These are phyloP conservation scores for Candida golubevii DNA, from an alignment of 805 yeast species.

Conservation along the genomic window DNA sequence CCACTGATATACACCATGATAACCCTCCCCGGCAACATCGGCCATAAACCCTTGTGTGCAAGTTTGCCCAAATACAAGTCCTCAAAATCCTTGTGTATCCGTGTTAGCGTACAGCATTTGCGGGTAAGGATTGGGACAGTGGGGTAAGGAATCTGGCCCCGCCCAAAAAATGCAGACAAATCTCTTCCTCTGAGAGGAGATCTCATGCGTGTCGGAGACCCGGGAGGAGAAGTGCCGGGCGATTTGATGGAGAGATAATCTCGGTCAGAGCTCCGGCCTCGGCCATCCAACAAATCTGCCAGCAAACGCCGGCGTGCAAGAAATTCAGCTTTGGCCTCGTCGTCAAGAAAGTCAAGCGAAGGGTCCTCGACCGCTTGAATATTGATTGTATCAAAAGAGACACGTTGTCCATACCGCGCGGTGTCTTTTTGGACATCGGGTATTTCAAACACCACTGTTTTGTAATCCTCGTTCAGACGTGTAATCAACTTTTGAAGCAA, in stretches of 20 bases:
- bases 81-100: slow-evolving; percentile 46
- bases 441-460: slow-evolving; percentile 5
- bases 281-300: slow-evolving; percentile 6
- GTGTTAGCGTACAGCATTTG: slow-evolving; percentile 41
- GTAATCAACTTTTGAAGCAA: slow-evolving; percentile 9
- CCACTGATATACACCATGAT: slow-evolving; percentile 66
- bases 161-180: slow-evolving; percentile 9
- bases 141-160: slow-evolving; percentile 25
- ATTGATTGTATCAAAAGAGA: slow-evolving; percentile 54
- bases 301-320: slow-evolving; percentile 14
- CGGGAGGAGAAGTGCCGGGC: slow-evolving; percentile 17
- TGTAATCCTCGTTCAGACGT: slow-evolving; percentile 15
- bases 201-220: slow-evolving; percentile 18
- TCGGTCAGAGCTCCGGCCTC: slow-evolving; percentile 17
- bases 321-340: slow-evolving; percentile 7
- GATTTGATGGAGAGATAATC: slow-evolving; percentile 7
- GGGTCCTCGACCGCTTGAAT: slow-evolving; percentile 25
- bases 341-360: slow-evolving; percentile 17
- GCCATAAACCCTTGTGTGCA: slow-evolving; percentile 22
- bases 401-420: slow-evolving; percentile 32
- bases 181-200: slow-evolving; percentile 19
- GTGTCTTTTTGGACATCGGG: background rate
- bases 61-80: slow-evolving; percentile 39
- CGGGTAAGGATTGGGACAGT: slow-evolving; percentile 39
- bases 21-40: slow-evolving; percentile 49